Base-by-base conservation (phyloP, 208 protist genomes). In the Leishmania martiniquensis region DNA sequence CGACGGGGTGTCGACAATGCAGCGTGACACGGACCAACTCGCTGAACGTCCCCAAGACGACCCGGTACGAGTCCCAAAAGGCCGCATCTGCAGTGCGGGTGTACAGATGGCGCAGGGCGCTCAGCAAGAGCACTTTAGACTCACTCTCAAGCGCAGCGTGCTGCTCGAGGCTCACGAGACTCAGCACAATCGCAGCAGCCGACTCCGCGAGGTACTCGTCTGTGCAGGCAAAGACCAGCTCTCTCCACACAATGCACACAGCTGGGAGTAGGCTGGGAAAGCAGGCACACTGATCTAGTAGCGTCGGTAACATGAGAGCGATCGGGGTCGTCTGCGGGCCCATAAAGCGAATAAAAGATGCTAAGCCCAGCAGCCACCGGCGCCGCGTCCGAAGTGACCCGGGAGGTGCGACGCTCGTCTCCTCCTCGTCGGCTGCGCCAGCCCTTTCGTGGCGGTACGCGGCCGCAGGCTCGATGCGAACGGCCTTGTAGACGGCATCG, bases 271-370 rank as follows among this genome's bases (percentile, higher is more conserved):
- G 77, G 60, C 72, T 52, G 37, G 72, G 70, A 9, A 85, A 71
- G n/a, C 39, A 55, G 52, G 82, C 81, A 63, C 87, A 96, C 29
- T 73, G 65, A 10, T 91, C 80, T 47, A 97, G 83, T 78, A 96
- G 92, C 39, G 92, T 86, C 1, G 92, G 86, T 34, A 97, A 80
- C 81, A 96, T 96, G 20, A 92, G 82, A n/a, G 90, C 92, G 37
- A 96, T 88, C 15, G 93, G 72, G 3, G 91, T 95, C 4, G 87
- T 87, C 57, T 93, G 76, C n/a, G 60, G 52, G 2, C 91, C 89
- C 73, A 97, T 85, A 60, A 94, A 91, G 6, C 81, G 83, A 39
- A 96, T 82, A 34, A 96, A 85, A 9, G 85, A 88, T 9, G 83
- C 82, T 7, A 96, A 71, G 15, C 88, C 90, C 5, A 87, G 84